Evolutionary conservation across 495 filamentous ascomycete genomes (phyloP).

Genomic region (Chaetomium tenue): DNA sequence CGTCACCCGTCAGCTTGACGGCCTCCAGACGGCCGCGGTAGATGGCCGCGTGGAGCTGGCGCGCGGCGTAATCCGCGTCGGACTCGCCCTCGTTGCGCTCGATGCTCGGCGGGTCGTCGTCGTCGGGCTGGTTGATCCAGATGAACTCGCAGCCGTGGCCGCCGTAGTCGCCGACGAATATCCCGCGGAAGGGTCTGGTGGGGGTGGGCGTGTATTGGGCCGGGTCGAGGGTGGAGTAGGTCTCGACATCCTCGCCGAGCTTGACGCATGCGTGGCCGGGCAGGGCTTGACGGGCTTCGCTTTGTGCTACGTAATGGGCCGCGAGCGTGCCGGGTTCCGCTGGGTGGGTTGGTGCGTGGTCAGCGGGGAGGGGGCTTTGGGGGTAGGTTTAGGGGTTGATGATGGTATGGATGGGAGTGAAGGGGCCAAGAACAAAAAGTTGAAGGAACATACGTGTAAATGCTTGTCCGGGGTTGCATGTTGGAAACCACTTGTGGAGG

Average conservation of each 20-base stretch:
- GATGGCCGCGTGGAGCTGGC: slow-evolving; percentile 38
- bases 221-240: slow-evolving; percentile 72
- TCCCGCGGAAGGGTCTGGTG: slow-evolving; percentile 78
- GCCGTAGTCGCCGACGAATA: slow-evolving; percentile 90
- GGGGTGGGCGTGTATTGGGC: slow-evolving; percentile 70
- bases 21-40: slow-evolving; percentile 67
- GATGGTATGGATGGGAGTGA: not conserved
- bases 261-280: slow-evolving; percentile 30
- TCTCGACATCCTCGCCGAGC: slow-evolving; percentile 65
- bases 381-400: no score
- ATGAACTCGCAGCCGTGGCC: slow-evolving; percentile 88
- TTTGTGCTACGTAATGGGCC: not conserved
- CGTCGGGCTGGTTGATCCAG: slow-evolving; percentile 68
- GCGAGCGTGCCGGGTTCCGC: not conserved
- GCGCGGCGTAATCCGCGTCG: slow-evolving; percentile 6
- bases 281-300: not conserved
- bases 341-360: not conserved
- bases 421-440: not conserved
- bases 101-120: slow-evolving; percentile 24
- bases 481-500: slow-evolving; percentile 69
- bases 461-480: no score
- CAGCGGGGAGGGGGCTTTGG: no score
- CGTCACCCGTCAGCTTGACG: slow-evolving; percentile 88
- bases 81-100: slow-evolving; percentile 7
- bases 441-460: not conserved